Conservation (phyloP, 768 basidiomycete genomes). For the Floccularia luteovirens region DNA sequence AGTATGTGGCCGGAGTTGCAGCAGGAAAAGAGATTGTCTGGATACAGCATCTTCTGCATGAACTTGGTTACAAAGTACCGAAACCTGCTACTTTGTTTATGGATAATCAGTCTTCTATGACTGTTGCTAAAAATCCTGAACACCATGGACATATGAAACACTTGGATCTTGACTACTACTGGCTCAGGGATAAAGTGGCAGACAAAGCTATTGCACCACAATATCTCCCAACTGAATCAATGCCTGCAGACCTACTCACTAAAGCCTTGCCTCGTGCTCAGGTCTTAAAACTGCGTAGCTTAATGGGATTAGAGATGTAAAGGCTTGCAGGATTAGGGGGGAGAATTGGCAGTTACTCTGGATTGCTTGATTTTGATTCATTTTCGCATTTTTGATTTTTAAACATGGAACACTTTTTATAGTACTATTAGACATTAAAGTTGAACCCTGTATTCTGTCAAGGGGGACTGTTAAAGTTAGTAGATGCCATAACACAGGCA, state of each 20-base stretch:
- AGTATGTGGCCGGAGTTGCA: not conserved
- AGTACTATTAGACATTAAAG: too few relatives aligned
- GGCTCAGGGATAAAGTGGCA: conserved; percentile 4
- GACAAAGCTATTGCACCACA: not conserved
- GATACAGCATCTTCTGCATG: not conserved
- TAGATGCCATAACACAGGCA: too few relatives aligned
- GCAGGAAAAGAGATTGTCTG: not conserved
- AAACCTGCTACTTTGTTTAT: not conserved
- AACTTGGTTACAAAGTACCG: not conserved
- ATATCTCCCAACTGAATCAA: conserved; percentile 3
- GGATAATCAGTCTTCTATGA: conserved; percentile 7
- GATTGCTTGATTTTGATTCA: too few relatives aligned
- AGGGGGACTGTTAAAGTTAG: too few relatives aligned
- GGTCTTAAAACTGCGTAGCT: not conserved
- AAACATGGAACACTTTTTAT: too few relatives aligned
- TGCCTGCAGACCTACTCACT: conserved; percentile 4
- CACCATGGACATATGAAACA: conserved; percentile 8
- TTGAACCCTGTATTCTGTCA: too few relatives aligned
- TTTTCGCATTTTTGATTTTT: too few relatives aligned
- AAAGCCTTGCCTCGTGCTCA: not conserved
- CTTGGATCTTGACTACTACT: conserved; percentile 5
- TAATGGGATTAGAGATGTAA: conserved; percentile 5
- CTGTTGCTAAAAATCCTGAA: conserved; percentile 8
- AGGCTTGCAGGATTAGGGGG: too few relatives aligned
- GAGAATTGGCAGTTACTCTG: too few relatives aligned